A percentile compares a stretch with the other conserved stretches of the same genome.
These are phyloP conservation scores for Heliosperma pusillum DNA, from an alignment of 148 eudicot species.

Conservation along the genomic window DNA sequence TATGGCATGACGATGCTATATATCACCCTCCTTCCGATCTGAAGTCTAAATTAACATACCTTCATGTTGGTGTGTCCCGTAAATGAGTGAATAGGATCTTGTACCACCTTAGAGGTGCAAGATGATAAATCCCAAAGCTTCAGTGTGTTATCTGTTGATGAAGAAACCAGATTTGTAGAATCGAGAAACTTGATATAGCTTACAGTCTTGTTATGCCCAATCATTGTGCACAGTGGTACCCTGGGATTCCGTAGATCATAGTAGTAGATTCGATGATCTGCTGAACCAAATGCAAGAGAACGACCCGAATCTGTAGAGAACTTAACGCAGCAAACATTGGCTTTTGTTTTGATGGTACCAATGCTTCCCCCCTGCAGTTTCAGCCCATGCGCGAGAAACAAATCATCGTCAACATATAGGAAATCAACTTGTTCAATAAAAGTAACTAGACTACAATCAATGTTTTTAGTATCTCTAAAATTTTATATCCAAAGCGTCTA, in stretches of 20 bases:
- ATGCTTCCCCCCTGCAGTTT: slow-evolving; percentile 86
- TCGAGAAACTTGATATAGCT: slow-evolving; percentile 95
- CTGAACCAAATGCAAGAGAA: slow-evolving; percentile 93
- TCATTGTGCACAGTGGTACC: slow-evolving; percentile 74
- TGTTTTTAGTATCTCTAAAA: slow-evolving; percentile 52
- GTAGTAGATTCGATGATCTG: slow-evolving; percentile 86
- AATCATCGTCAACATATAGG: slow-evolving; percentile 38
- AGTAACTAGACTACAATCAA: slow-evolving; percentile 58
- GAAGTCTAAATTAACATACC: slow-evolving; percentile 40
- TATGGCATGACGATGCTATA: no score
- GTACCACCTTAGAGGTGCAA: slow-evolving; percentile 70
- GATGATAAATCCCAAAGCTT: slow-evolving; percentile 96
- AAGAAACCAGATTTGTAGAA: slow-evolving; percentile 68
- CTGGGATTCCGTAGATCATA: slow-evolving; percentile 82
- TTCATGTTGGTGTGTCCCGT: slow-evolving; percentile 87
- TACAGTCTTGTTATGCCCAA: slow-evolving; percentile 91
- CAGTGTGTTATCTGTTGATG: slow-evolving; percentile 86
- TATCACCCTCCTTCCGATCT: no score
- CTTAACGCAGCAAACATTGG: slow-evolving; percentile 93
- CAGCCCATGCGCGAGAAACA: slow-evolving; percentile 53
- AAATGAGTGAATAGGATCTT: slow-evolving; percentile 77
- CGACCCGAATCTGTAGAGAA: slow-evolving; percentile 75
- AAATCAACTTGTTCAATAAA: slow-evolving; percentile 29
- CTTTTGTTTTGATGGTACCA: slow-evolving; percentile 86
- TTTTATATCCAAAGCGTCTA: slow-evolving; percentile 27